Base-by-base conservation (phyloP, 139 green algal species). In the Trebouxia sp. region DNA sequence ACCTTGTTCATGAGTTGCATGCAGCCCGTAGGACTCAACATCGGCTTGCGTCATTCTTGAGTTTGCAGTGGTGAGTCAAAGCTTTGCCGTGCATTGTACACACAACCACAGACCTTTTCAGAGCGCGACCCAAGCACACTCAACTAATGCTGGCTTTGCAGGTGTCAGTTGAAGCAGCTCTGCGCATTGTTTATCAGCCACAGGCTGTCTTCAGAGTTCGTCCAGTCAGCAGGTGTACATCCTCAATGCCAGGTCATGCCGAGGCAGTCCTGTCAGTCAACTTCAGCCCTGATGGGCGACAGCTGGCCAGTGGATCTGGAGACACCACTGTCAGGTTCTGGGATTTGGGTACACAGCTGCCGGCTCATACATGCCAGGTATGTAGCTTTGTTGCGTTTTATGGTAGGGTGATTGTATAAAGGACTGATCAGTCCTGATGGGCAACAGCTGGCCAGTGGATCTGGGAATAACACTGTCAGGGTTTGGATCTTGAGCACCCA, bases 311-410 rank as follows among this genome's bases (percentile, higher is more conserved):
- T 50, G 97, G 97, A 28, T 91, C 78, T 0, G 97, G 97, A 0
- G 97, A 99, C 89, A 96, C 90, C 24, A 98, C 92, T 0, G 90
- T 99, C 48, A 85, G 97, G 6, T 85, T 99, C 8, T 99, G 97
- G 97, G 92, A 98, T 86, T 86, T 99, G 12, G 86, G 88, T 83
- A 98, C 94, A 43, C 91, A 98, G 84, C 90, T 87, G 55, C 94
- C 95, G 6, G 74, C 86, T 43, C 72, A 92, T 38, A 93, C 93
- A n/a, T 92, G 90, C 82, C 93, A 95, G 85, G 91, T 92, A 56
- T 0, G 80, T 8, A 26, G 3, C 1, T 26, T 17, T 17, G 14
- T 53, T 53, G 1, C 47, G 14, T 17, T 53, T 4, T 17, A 14
- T 53, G 47, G 47, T n/a, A n/a, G n/a, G n/a, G n/a, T n/a, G n/a